Base-by-base conservation (phyloP, 257 asterid species). In the Fraxinus cuspidata region DNA sequence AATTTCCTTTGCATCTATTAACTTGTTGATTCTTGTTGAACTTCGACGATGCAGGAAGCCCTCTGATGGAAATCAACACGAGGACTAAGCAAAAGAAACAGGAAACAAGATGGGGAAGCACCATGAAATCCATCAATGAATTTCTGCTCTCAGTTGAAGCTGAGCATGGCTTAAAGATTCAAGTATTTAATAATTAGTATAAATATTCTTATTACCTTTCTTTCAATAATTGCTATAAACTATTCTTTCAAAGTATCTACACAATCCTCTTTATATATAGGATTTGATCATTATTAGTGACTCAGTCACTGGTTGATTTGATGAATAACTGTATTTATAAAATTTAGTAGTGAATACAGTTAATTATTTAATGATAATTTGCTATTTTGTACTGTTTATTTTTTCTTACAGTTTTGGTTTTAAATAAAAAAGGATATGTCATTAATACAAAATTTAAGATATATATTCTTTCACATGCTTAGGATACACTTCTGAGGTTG, bases 91-190 rank as follows among this genome's bases (percentile, higher is more conserved):
- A 23, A 63, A 63, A 23, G 16, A 63, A 63, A 6, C 18, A 23
- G 32, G 69, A 10, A 63, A 63, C 5, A 63, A 63, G 69, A 63
- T 27, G 34, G 19, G 18, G 16, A 63, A 63, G 32, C 69, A 2
- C 69, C 15, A 8, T 25, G 68, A 63, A 63, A 34, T 63, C 68
- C 68, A 63, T 63, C 69, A 63, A 25, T 63, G 69, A 63, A 63
- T 63, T 63, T 63, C 34, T 63, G 69, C 34, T 63, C 34, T 3
- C 21, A 25, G 5, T 25, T 63, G 34, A 25, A 63, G 69, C 18
- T 63, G 4, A 63, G 32, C 31, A 23, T 3, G 64, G 27, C 1
- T 53, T 6, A 53, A 5, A 53, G 64, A 53, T 53, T 63, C 8
- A 12, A 25, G 28, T 63, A 25, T 63, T 63, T 53, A 53, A 23